phyloP scores from a whole-genome alignment of 2,329 filamentous ascomycete species.

The Aspergillus sp. region DNA sequence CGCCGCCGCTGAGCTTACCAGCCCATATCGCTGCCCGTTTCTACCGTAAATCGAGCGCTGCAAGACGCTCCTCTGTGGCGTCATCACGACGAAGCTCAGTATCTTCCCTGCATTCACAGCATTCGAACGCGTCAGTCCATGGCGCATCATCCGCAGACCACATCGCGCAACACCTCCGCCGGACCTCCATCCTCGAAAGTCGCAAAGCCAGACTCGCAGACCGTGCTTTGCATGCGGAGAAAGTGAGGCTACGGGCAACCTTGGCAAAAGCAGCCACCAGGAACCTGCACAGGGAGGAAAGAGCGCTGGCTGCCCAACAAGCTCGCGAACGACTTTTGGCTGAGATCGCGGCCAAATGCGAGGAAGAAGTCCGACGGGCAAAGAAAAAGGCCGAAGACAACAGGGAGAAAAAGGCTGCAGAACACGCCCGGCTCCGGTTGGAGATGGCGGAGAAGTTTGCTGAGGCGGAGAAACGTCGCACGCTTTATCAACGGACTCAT shows the following conservation, averaged over 20 bases:
- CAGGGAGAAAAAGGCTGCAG: slow-evolving; percentile 59
- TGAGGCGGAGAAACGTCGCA: slow-evolving; percentile 56
- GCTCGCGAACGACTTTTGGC: slow-evolving; percentile 60
- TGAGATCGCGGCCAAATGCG: slow-evolving; percentile 61
- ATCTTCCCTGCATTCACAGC: slow-evolving; percentile 59
- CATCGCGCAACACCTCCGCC: slow-evolving; percentile 61
- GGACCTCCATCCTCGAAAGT: slow-evolving; percentile 60
- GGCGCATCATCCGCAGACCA: slow-evolving; percentile 53
- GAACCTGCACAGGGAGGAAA: slow-evolving; percentile 55
- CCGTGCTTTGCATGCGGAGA: slow-evolving; percentile 61
- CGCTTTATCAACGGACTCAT: slow-evolving; percentile 42
- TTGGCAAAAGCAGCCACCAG: slow-evolving; percentile 56
- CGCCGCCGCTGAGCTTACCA: slow-evolving; percentile 47
- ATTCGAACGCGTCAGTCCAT: slow-evolving; percentile 48
- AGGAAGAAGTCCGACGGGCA: slow-evolving; percentile 60
- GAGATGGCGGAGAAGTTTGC: slow-evolving; percentile 64
- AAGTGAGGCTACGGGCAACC: slow-evolving; percentile 59
- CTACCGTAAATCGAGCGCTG: slow-evolving; percentile 49
- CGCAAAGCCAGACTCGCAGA: slow-evolving; percentile 62
- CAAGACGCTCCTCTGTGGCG: slow-evolving; percentile 56
- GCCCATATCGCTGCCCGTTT: slow-evolving; percentile 61
- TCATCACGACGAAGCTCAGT: slow-evolving; percentile 63
- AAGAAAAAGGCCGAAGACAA: slow-evolving; percentile 65
- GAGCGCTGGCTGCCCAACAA: slow-evolving; percentile 58
- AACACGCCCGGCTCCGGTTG: slow-evolving; percentile 53